Evolutionary conservation across 2,329 filamentous ascomycete genomes (phyloP).

Genomic region (Aspergillus awamori): DNA sequence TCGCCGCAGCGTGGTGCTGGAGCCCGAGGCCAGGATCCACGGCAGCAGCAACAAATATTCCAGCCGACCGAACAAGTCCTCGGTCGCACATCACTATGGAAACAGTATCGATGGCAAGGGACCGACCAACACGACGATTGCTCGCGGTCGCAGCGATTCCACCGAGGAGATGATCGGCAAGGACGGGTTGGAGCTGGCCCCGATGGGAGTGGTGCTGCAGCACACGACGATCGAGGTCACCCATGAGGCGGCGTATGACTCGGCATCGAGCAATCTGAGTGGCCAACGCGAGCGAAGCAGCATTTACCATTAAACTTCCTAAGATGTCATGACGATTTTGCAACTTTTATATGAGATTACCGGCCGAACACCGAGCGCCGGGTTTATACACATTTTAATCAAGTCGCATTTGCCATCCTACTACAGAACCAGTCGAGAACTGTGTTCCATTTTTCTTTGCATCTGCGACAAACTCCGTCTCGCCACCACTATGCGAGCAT

Average conservation of each 20-base stretch:
- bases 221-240: constrained; percentile 10
- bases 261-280: constrained; percentile 60
- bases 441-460: too few relatives aligned
- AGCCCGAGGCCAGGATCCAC: constrained; percentile 3
- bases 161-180: constrained; percentile 12
- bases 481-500: too few relatives aligned
- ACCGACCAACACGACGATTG: constrained; percentile 4
- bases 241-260: constrained; percentile 2
- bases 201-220: constrained; percentile 9
- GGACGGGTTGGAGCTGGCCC: constrained; percentile 2
- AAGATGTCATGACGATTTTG: background rate
- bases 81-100: constrained; percentile 4
- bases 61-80: constrained; percentile 5
- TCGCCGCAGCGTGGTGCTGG: constrained; percentile 6
- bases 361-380: background rate
- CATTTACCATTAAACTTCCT: constrained; percentile 39
- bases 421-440: too few relatives aligned
- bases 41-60: constrained; percentile 8
- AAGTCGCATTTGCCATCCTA: too few relatives aligned
- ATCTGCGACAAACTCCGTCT: too few relatives aligned
- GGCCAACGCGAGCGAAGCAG: constrained; percentile 52
- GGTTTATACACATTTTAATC: too few relatives aligned
- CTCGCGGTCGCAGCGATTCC: constrained; percentile 6
- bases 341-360: background rate
- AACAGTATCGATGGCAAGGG: background rate